Base-by-base conservation (phyloP, 2,329 filamentous ascomycete species). In the Plectosphaerella cucumerina region DNA sequence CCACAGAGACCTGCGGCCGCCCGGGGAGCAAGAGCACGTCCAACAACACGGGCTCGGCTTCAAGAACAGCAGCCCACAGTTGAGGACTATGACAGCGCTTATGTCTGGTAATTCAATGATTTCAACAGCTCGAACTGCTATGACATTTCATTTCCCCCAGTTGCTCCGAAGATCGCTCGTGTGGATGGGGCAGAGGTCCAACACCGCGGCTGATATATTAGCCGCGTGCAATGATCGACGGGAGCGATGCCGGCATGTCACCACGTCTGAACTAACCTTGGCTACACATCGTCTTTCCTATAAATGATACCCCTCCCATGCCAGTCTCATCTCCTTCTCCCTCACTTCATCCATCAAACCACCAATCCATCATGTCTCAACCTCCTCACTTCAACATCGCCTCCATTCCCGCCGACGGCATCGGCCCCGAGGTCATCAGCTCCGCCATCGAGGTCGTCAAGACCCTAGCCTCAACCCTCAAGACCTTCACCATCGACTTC, bases 321-420 rank as follows among this genome's bases (percentile, higher is more conserved):
- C 9, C 26, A 9, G 26, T 31, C 26, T 11, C 12, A 8, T 31
- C 26, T 5, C 26, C 12, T 8, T 31, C 22, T 11, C 22, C 20
- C 31, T 17, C 22, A 45, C 31, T 17, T 22, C 18, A 35, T 17
- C 20, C n/a, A 42, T 26, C 42, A 9, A 8, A 50, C 12, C 18
- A n/a, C 14, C 31, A 37, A 31, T 9, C 12, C 26, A 42, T 22
- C 34, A 50, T 17, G 35, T 52, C 54, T 43, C 17, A 53, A 48
- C 20, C 44, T 11, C 50, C 52, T 9, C 12, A 48, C 15, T 47
- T 54, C 22, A 51, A 51, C 43, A 83, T 87, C 54, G 84, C 84
- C n/a, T 77, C 74, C 26, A 85, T 89, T 50, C 83, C 84, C 0
- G 86, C 82, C 8, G 85, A 89, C 60, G 85, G 85, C 49, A 88